phyloP scores from a whole-genome alignment of 2,329 filamentous ascomycete genomes.

The Grosmannia huntii region DNA sequence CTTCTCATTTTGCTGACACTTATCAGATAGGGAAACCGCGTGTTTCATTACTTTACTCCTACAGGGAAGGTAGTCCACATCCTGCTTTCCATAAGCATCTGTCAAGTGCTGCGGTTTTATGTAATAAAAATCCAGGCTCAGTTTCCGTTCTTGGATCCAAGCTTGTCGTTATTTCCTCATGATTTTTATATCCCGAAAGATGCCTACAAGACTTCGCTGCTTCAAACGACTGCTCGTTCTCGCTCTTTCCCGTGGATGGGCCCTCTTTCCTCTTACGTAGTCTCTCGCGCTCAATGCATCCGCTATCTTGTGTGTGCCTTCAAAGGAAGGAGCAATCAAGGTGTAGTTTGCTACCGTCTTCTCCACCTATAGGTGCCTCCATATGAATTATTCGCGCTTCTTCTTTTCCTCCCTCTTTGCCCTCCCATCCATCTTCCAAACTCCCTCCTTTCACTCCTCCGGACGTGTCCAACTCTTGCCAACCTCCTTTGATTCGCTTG shows the following conservation, averaged over 20 bases:
- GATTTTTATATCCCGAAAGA: too few relatives aligned
- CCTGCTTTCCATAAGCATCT: too few relatives aligned
- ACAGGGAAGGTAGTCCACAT: too few relatives aligned
- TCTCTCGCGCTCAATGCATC: neutral
- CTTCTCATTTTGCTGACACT: too few relatives aligned
- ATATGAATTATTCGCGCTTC: neutral
- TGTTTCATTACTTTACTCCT: too few relatives aligned
- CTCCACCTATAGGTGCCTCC: neutral
- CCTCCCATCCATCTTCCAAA: neutral
- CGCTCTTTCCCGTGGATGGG: neutral
- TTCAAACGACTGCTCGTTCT: too few relatives aligned
- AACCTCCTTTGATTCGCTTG: neutral
- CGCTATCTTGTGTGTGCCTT: neutral
- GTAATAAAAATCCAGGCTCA: too few relatives aligned
- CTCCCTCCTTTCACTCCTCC: neutral
- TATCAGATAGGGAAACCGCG: too few relatives aligned
- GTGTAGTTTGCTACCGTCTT: neutral
- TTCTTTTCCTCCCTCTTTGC: neutral
- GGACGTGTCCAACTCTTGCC: neutral
- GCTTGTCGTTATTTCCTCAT: too few relatives aligned
- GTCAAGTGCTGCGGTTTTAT: too few relatives aligned
- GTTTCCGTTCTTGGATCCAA: too few relatives aligned
- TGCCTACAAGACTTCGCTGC: too few relatives aligned
- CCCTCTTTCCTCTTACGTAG: neutral
- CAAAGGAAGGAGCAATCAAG: neutral